Percentiles rank a stretch among this genome's conserved stretches.
These are phyloP conservation scores for Zoysia japonica DNA, from an alignment of 176 grass and related monocot species.

Conservation along the genomic window DNA sequence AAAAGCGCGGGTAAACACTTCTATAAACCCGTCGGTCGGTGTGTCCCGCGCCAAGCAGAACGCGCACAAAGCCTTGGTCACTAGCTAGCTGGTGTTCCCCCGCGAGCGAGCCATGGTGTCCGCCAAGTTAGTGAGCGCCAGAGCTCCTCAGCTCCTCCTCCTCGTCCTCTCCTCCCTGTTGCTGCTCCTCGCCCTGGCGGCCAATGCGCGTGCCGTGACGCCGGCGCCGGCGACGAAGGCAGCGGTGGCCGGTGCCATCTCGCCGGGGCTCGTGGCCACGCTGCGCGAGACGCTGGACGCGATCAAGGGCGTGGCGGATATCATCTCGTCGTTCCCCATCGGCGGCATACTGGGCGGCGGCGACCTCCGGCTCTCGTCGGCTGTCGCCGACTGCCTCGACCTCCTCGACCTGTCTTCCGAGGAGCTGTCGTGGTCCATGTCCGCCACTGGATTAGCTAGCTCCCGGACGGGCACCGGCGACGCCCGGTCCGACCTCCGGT, in stretches of 20 bases:
- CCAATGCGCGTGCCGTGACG: conserved; percentile 30
- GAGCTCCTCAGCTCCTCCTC: background rate
- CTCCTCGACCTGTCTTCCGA: conserved; percentile 76
- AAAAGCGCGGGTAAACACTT: background rate
- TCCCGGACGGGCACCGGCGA: conserved; percentile 57
- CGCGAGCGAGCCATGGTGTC: conserved; percentile 19
- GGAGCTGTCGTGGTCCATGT: conserved; percentile 66
- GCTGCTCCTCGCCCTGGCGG: background rate
- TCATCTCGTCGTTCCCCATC: conserved; percentile 50
- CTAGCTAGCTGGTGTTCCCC: background rate
- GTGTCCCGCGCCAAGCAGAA: background rate
- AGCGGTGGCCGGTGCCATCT: background rate
- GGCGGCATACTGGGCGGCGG: conserved; percentile 38
- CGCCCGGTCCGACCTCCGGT: conserved; percentile 50
- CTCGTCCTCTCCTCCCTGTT: conserved; percentile 6
- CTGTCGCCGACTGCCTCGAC: conserved; percentile 82
- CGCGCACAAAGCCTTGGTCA: background rate
- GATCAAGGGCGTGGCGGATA: conserved; percentile 46
- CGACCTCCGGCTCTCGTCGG: conserved; percentile 65
- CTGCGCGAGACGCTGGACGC: conserved; percentile 56
- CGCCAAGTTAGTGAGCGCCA: background rate
- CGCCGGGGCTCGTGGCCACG: conserved; percentile 39
- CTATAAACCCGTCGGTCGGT: conserved; percentile 11
- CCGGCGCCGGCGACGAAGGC: background rate
- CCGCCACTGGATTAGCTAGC: conserved; percentile 2